phyloP scores from a whole-genome alignment of 192 early-diverging fungal genomes.

The Phlyctochytrium bullatum region DNA sequence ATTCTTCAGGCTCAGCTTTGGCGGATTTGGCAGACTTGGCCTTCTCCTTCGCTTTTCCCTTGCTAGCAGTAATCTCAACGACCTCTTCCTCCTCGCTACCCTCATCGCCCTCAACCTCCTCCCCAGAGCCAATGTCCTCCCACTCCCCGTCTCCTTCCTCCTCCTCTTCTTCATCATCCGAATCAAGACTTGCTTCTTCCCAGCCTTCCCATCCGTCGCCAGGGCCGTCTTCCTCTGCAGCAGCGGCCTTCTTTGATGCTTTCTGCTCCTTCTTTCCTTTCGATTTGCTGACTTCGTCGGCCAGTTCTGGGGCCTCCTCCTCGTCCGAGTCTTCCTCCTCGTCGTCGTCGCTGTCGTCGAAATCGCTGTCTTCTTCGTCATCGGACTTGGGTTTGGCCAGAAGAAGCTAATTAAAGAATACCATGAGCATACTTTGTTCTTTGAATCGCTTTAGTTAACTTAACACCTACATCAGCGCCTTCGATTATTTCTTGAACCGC shows the following conservation, averaged over 20 bases:
- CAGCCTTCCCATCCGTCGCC: constrained; percentile 35
- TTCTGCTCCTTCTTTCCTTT: constrained; percentile 26
- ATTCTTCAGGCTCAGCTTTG: constrained; percentile 1
- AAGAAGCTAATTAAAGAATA: constrained; percentile 30
- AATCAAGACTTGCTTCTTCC: constrained; percentile 35
- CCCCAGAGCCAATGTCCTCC: constrained; percentile 10
- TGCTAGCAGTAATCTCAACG: constrained; percentile 9
- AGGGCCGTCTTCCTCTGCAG: too few species aligned
- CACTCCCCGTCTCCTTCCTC: constrained; percentile 43
- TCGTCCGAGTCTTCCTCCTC: constrained; percentile 36
- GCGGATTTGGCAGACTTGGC: constrained; percentile 7
- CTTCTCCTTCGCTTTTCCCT: constrained; percentile 1
- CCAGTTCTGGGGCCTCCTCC: constrained; percentile 11
- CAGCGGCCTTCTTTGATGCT: too few species aligned
- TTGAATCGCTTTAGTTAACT: neutral
- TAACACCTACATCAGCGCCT: constrained; percentile 69
- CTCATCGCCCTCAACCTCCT: constrained; percentile 14
- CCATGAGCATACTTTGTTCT: constrained; percentile 2
- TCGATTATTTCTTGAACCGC: constrained; percentile 66
- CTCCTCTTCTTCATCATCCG: constrained; percentile 44
- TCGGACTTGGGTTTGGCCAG: constrained; percentile 25
- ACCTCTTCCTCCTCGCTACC: constrained; percentile 31
- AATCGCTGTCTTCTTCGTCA: constrained; percentile 30
- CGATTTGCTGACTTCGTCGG: constrained; percentile 16
- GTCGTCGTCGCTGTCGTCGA: constrained; percentile 21